phyloP scores from a whole-genome alignment of 768 basidiomycete species.

The Holtermannia corniformis region DNA sequence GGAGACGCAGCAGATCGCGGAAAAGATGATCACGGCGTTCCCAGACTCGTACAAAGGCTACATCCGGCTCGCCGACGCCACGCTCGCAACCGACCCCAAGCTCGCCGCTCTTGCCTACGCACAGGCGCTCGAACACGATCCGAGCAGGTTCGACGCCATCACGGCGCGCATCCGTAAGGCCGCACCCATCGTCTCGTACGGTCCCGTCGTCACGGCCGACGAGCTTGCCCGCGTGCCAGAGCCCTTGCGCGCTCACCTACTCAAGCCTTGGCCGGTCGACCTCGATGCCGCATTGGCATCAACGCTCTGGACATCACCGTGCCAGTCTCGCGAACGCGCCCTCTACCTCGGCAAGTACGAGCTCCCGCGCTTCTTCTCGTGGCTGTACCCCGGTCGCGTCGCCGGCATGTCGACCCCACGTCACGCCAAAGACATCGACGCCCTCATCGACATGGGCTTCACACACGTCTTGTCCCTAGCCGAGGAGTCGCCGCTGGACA shows the following conservation, averaged over 20 bases:
- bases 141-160: conserved; percentile 41
- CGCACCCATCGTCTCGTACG: no score
- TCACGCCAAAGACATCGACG: conserved; percentile 47
- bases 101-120: conserved; percentile 53
- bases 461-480: conserved; percentile 55
- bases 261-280: no score
- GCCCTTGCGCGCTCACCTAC: no score
- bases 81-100: conserved; percentile 43
- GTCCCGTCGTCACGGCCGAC: no score
- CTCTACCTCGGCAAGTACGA: conserved; percentile 11
- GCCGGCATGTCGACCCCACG: conserved; percentile 57
- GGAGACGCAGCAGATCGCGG: not conserved
- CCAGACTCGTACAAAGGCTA: conserved; percentile 47
- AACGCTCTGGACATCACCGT: conserved; percentile 45
- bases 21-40: conserved; percentile 23
- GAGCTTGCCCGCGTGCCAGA: no score
- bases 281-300: conserved; percentile 49
- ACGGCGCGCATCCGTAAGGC: no score
- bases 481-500: conserved; percentile 49
- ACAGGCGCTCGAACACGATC: conserved; percentile 44
- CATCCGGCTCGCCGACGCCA: conserved; percentile 49
- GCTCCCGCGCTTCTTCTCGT: conserved; percentile 55
- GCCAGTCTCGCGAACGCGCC: conserved; percentile 34
- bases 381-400: conserved; percentile 53
- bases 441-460: conserved; percentile 49